Conservation (phyloP, 371 early-diverging fungal genomes). For the Dichotomocladium elegans region DNA sequence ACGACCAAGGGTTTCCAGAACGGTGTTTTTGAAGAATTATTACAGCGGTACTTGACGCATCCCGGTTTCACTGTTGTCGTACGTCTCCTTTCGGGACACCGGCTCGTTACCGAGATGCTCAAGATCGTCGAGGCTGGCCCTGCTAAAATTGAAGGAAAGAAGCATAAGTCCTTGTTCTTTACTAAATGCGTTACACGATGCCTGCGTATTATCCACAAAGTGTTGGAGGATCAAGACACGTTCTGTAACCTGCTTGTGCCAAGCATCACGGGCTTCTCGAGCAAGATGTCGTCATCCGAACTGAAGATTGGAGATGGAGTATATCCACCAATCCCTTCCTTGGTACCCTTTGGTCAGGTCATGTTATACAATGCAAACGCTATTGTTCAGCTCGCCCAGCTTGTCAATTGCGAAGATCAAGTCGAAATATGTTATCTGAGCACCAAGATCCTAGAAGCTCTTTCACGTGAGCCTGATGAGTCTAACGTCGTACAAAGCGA, state of each 20-base stretch:
- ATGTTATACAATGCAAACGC: constrained; percentile 64
- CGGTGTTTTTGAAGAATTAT: constrained; percentile 4
- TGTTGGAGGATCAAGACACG: constrained; percentile 61
- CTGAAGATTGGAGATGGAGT: constrained; percentile 19
- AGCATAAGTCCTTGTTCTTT: constrained; percentile 15
- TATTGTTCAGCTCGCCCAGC: constrained; percentile 68
- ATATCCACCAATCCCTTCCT: constrained; percentile 35
- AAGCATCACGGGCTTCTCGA: constrained; percentile 30
- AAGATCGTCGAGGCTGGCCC: constrained; percentile 60
- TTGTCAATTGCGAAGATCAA: constrained; percentile 55
- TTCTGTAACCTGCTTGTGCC: constrained; percentile 72
- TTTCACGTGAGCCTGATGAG: constrained; percentile 59
- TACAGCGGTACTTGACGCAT: constrained; percentile 46
- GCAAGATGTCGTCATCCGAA: constrained; percentile 21
- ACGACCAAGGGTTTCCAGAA: neutral
- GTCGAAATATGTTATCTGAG: constrained; percentile 74
- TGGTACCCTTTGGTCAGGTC: constrained; percentile 77
- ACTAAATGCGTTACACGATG: constrained; percentile 43
- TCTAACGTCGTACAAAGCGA: constrained; percentile 10
- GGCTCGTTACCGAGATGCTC: constrained; percentile 65
- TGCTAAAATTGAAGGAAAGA: constrained; percentile 43
- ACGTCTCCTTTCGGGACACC: constrained; percentile 75
- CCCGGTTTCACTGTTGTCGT: constrained; percentile 85
- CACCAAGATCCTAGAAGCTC: constrained; percentile 66
- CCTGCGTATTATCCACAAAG: constrained; percentile 64